Evolutionary conservation across 2,329 filamentous ascomycete genomes (phyloP).

Genomic region (Cladobotryum protrusum): DNA sequence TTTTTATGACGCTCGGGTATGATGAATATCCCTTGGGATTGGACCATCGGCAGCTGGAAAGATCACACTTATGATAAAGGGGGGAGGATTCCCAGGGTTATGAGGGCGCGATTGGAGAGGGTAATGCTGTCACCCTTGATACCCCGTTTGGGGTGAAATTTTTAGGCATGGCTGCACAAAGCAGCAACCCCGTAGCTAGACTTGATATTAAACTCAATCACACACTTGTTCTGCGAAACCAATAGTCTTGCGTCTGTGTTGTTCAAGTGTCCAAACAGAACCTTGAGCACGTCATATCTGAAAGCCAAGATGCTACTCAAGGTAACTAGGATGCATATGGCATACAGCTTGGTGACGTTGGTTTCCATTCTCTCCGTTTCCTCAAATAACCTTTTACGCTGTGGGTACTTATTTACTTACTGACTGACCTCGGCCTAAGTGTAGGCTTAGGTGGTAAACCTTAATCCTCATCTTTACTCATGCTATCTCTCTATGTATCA

Average conservation of each 20-base stretch:
- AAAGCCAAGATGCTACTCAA: too few relatives aligned
- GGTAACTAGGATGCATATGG: too few relatives aligned
- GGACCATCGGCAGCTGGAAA: conserved; percentile 20
- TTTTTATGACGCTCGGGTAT: conserved; percentile 13
- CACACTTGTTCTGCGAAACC: conserved; percentile 16
- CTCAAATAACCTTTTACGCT: too few relatives aligned
- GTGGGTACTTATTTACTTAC: too few relatives aligned
- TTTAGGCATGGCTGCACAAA: conserved; percentile 26
- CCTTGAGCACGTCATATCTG: not conserved
- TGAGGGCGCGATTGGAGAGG: conserved; percentile 31
- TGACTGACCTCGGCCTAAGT: too few relatives aligned
- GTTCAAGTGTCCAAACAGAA: not conserved
- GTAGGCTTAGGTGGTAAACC: too few relatives aligned
- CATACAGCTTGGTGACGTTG: too few relatives aligned
- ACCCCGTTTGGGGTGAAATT: conserved; percentile 27
- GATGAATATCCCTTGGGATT: conserved; percentile 4
- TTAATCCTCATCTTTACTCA: too few relatives aligned
- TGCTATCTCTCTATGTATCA: too few relatives aligned
- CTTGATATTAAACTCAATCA: conserved; percentile 24
- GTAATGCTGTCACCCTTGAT: conserved; percentile 23
- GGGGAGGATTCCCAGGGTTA: conserved; percentile 26
- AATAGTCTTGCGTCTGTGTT: too few relatives aligned
- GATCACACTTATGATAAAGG: conserved; percentile 34
- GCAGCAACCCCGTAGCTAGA: conserved; percentile 30
- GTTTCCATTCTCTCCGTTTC: too few relatives aligned